A percentile compares a stretch with the other conserved stretches of the same genome.
phyloP scores from a whole-genome alignment of 164 flowering plant species.

The Malania oleifera region DNA sequence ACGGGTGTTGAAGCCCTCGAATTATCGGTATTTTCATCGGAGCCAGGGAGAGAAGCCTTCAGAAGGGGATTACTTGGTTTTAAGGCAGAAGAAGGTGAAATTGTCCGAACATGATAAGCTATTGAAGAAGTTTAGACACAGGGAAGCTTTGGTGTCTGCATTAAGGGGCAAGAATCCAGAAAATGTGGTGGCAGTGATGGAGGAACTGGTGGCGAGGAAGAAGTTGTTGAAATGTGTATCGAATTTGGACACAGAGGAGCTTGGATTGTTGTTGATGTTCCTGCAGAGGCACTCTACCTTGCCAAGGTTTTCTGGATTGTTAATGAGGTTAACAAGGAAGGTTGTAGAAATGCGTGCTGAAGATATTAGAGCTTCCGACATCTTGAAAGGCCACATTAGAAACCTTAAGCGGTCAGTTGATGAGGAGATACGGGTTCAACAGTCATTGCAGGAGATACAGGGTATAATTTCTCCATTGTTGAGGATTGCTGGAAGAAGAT shows the following conservation, averaged over 20 bases:
- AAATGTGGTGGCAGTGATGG: constrained; percentile 75
- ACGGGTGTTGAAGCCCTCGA: constrained; percentile 45
- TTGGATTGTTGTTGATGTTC: constrained; percentile 63
- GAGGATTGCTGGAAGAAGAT: constrained; percentile 68
- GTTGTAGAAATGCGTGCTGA: constrained; percentile 58
- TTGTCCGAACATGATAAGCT: constrained; percentile 72
- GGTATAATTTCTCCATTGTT: constrained; percentile 83
- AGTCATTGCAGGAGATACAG: constrained; percentile 75
- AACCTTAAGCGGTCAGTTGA: constrained; percentile 58
- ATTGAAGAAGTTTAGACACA: constrained; percentile 83
- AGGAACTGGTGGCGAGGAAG: constrained; percentile 83
- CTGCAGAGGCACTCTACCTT: constrained; percentile 46
- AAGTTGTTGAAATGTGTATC: constrained; percentile 61
- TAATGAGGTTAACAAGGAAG: constrained; percentile 58
- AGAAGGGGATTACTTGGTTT: constrained; percentile 56
- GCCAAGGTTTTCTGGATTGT: constrained; percentile 57
- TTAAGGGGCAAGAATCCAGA: constrained; percentile 49
- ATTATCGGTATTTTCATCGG: constrained; percentile 65
- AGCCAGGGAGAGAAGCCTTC: constrained; percentile 75
- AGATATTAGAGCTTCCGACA: constrained; percentile 46
- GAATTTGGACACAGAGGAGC: constrained; percentile 72
- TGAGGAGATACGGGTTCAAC: constrained; percentile 77
- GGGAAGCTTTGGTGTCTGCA: constrained; percentile 72
- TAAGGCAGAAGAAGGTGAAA: constrained; percentile 57
- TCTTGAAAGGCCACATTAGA: constrained; percentile 43